Evolutionary conservation across 1,284 basidiomycete species (phyloP).

Genomic region (Erythrobasidium hasegawianum): DNA sequence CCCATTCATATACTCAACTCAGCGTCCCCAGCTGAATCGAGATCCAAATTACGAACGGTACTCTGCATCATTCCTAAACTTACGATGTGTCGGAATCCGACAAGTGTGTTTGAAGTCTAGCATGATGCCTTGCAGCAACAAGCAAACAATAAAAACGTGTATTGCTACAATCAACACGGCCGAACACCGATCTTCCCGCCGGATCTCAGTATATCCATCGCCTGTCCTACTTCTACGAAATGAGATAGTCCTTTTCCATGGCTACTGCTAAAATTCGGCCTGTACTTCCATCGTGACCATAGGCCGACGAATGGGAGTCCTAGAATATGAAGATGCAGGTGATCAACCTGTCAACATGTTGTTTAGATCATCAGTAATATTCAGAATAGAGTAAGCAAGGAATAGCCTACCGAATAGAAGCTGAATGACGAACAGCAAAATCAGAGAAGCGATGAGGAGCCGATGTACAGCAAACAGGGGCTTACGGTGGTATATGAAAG

Average conservation of each 20-base stretch:
- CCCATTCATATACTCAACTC: no score
- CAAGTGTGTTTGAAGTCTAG: no score
- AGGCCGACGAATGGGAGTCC: constrained; percentile 15
- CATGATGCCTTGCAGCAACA: no score
- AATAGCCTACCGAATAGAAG: constrained; percentile 19
- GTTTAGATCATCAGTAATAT: not conserved
- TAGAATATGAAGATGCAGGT: constrained; percentile 23
- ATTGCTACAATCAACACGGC: constrained; percentile 5
- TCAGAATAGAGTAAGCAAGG: no score
- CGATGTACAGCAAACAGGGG: not conserved
- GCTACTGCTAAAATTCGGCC: not conserved
- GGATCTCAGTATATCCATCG: constrained; percentile 5
- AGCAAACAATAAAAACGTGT: no score
- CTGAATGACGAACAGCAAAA: not conserved
- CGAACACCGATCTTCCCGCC: constrained; percentile 13
- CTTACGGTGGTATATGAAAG: constrained; percentile 34
- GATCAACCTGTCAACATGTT: constrained; percentile 13
- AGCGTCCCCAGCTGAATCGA: no score
- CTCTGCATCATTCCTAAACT: no score
- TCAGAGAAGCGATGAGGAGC: not conserved
- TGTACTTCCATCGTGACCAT: constrained; percentile 9
- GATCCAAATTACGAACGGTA: no score
- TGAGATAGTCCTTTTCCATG: constrained; percentile 22
- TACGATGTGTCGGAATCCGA: no score
- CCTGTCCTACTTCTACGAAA: constrained; percentile 21